These are phyloP conservation scores for Ceratobasidium sp. DNA, from an alignment of 1,284 basidiomycete genomes.

Conservation along the genomic window DNA sequence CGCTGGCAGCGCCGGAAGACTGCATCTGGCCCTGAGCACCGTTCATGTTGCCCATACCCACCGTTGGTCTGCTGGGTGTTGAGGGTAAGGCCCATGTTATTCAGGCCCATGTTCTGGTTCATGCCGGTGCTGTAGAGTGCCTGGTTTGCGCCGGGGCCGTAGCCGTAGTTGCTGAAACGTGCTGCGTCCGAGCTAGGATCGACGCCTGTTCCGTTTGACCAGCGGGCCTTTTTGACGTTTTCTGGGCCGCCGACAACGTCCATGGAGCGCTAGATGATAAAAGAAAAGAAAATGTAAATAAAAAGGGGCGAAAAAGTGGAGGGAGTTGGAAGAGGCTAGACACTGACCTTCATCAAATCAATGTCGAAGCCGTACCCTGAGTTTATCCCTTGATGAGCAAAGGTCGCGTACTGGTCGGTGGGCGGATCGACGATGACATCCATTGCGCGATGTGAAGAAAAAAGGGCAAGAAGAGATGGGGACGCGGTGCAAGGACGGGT, in stretches of 20 bases:
- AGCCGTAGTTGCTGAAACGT: slow-evolving; percentile 79
- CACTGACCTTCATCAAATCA: slow-evolving; percentile 41
- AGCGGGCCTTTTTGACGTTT: slow-evolving; percentile 80
- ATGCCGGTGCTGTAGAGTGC: slow-evolving; percentile 39
- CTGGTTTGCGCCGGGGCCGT: slow-evolving; percentile 58
- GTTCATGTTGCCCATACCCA: no score
- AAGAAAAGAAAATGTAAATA: neutral
- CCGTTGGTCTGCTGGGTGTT: slow-evolving; percentile 49
- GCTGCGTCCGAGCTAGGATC: slow-evolving; percentile 58
- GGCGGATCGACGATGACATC: slow-evolving; percentile 40
- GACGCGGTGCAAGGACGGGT: neutral
- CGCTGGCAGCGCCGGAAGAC: slow-evolving; percentile 27
- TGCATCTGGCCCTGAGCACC: slow-evolving; percentile 34
- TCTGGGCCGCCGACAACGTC: slow-evolving; percentile 80
- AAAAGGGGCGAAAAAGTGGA: slow-evolving; percentile 1
- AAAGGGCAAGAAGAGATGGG: slow-evolving; percentile 31
- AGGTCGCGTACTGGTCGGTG: slow-evolving; percentile 39
- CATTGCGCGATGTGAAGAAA: slow-evolving; percentile 19
- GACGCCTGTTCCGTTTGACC: slow-evolving; percentile 57
- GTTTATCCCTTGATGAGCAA: slow-evolving; percentile 29
- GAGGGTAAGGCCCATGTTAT: slow-evolving; percentile 37
- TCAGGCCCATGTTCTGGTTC: slow-evolving; percentile 29
- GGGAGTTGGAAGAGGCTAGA: slow-evolving; percentile 10
- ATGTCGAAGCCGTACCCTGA: slow-evolving; percentile 38
- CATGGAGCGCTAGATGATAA: slow-evolving; percentile 58